Percentiles rank a stretch among this genome's conserved stretches.
These are phyloP conservation scores for Cydonia oblonga DNA, from an alignment of 331 rosid genomes.

Conservation along the genomic window DNA sequence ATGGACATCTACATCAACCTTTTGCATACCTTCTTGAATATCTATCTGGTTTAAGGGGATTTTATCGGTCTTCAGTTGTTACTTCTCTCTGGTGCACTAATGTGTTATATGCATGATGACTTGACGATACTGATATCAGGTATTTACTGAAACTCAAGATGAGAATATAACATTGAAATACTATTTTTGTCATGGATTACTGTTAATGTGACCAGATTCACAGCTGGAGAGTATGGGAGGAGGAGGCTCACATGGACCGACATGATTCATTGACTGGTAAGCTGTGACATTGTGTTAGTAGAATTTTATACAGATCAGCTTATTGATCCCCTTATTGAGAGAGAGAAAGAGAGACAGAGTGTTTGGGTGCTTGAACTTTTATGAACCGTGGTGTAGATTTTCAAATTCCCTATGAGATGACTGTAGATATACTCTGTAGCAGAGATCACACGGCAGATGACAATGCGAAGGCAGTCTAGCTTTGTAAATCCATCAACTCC, in stretches of 20 bases:
- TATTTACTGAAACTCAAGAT: not conserved
- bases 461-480: constrained; percentile 73
- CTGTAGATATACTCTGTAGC: constrained; percentile 12
- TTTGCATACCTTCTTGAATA: not conserved
- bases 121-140: not conserved
- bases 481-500: constrained; percentile 69
- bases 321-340: not conserved
- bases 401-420: not conserved
- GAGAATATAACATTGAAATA: not conserved
- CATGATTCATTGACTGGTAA: constrained; percentile 56
- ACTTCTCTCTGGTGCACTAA: not conserved
- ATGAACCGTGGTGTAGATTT: not conserved
- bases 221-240: constrained; percentile 95
- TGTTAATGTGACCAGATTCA: constrained; percentile 58
- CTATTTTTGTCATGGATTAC: not conserved
- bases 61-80: not conserved
- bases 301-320: not conserved
- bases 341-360: no score
- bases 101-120: not conserved
- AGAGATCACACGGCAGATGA: constrained; percentile 62
- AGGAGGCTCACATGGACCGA: constrained; percentile 69
- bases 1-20: not conserved
- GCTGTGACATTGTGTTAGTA: constrained; percentile 5
- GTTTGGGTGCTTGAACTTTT: not conserved
- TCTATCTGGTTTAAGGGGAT: not conserved